These are phyloP conservation scores for Ophiosphaerella narmari DNA, from an alignment of 2,329 filamentous ascomycete species.

Conservation along the genomic window DNA sequence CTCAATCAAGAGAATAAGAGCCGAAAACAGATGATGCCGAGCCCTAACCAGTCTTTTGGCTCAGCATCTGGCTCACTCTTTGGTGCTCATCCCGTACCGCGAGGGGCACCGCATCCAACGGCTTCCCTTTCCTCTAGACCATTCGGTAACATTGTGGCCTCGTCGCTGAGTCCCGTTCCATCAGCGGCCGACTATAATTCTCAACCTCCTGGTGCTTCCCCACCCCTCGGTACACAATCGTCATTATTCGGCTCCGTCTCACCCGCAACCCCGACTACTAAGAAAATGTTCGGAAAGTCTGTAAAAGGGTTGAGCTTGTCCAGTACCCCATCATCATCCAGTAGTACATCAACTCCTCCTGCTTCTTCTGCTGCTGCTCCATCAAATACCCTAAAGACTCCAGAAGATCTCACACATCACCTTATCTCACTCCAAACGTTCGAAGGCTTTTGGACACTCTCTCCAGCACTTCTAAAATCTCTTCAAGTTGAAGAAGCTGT, in stretches of 20 bases:
- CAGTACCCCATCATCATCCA: not conserved
- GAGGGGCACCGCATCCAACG: not conserved
- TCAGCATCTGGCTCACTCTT: too few relatives aligned
- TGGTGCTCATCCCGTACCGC: too few relatives aligned
- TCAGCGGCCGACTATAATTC: too few relatives aligned
- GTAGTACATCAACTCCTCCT: too few relatives aligned
- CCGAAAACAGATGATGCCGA: slow-evolving; percentile 72
- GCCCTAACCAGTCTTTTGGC: slow-evolving; percentile 38
- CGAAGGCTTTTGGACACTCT: slow-evolving; percentile 58
- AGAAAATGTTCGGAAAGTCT: too few relatives aligned
- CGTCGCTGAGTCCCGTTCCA: too few relatives aligned
- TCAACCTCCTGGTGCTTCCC: too few relatives aligned
- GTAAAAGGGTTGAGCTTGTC: too few relatives aligned
- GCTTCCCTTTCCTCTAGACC: not conserved
- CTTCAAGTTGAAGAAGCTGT: slow-evolving; percentile 12
- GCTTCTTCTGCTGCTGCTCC: too few relatives aligned
- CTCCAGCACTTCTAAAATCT: slow-evolving; percentile 20
- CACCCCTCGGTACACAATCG: too few relatives aligned
- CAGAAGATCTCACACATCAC: slow-evolving; percentile 39
- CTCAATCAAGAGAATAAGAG: slow-evolving; percentile 87
- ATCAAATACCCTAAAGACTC: slow-evolving; percentile 10
- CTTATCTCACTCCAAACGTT: slow-evolving; percentile 63
- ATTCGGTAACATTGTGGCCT: not conserved
- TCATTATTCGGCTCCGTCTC: too few relatives aligned
- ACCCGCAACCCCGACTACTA: too few relatives aligned